Conservation (phyloP, 2,329 filamentous ascomycete genomes). For the Fusarium pseudograminearum region DNA sequence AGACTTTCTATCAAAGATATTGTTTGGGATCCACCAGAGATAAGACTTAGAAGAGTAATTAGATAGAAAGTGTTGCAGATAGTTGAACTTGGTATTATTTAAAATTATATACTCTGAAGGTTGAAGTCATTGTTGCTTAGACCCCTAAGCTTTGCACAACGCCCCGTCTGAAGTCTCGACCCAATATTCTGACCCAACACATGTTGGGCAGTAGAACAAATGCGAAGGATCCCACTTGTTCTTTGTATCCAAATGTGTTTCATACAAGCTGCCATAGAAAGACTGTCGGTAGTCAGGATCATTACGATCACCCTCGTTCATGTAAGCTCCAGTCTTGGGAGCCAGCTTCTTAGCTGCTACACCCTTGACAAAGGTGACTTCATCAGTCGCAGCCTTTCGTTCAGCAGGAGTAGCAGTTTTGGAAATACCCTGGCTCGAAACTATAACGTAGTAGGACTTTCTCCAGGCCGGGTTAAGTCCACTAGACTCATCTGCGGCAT, state of each 20-base stretch:
- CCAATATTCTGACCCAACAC: slow-evolving; percentile 29
- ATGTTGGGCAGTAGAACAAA: slow-evolving; percentile 35
- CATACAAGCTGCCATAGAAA: slow-evolving; percentile 25
- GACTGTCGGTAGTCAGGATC: slow-evolving; percentile 24
- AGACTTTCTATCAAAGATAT: slow-evolving; percentile 8
- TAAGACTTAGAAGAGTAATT: neutral
- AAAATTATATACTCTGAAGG: neutral
- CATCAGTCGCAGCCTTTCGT: slow-evolving; percentile 14
- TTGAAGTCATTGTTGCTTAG: neutral
- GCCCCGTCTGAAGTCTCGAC: slow-evolving; percentile 21
- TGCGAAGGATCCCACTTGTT: slow-evolving; percentile 32
- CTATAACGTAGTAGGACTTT: slow-evolving; percentile 23
- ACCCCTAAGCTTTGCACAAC: slow-evolving; percentile 2
- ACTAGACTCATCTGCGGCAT: slow-evolving; percentile 17
- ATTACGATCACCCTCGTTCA: slow-evolving; percentile 34
- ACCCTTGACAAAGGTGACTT: slow-evolving; percentile 26
- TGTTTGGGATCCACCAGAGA: slow-evolving; percentile 19
- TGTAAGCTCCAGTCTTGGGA: slow-evolving; percentile 23
- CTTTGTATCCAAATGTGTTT: slow-evolving; percentile 13
- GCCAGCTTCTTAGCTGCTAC: slow-evolving; percentile 29
- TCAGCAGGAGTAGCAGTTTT: neutral
- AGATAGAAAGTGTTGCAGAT: neutral
- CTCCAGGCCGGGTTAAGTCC: slow-evolving; percentile 21
- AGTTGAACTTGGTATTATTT: neutral
- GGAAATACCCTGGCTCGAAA: slow-evolving; percentile 6